phyloP scores from a whole-genome alignment of 306 rosid genomes.

The Acmispon strigosus region DNA sequence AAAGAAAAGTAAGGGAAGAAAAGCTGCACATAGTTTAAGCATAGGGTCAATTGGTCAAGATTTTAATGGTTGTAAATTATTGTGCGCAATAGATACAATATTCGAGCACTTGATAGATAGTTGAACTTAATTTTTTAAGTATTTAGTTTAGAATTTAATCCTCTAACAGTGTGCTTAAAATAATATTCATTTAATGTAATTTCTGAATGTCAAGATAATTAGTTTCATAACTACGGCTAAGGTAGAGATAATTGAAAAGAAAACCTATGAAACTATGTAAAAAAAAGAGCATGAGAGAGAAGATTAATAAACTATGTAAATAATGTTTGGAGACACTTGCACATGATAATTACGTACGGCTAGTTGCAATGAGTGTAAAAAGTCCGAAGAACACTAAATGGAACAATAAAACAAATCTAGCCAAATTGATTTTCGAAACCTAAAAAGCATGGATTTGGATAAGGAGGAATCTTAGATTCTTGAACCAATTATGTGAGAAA shows the following conservation, averaged over 20 bases:
- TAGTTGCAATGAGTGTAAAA: neutral
- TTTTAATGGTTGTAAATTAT: neutral
- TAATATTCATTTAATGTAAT: too few species aligned
- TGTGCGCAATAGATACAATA: neutral
- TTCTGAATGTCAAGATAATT: too few species aligned
- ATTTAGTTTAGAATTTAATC: too few species aligned
- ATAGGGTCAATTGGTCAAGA: neutral
- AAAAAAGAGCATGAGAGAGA: neutral
- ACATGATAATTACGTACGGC: neutral
- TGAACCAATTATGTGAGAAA: slow-evolving; percentile 6
- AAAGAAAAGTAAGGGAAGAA: neutral
- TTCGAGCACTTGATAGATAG: too few species aligned
- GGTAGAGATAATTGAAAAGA: too few species aligned
- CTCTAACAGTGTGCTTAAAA: too few species aligned
- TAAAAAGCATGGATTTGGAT: neutral
- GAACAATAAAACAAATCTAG: neutral
- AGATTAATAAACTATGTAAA: neutral
- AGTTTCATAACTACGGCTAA: too few species aligned
- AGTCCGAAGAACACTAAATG: neutral
- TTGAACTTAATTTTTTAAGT: too few species aligned
- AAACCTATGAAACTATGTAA: neutral
- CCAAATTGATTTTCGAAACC: neutral
- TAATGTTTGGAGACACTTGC: neutral
- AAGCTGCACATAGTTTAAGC: neutral
- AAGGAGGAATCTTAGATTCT: slow-evolving; percentile 14